Evolutionary conservation across 345 rosid genomes (phyloP), one percentile per base, ranked within the genome.

Genomic region (Kernera saxatilis): DNA sequence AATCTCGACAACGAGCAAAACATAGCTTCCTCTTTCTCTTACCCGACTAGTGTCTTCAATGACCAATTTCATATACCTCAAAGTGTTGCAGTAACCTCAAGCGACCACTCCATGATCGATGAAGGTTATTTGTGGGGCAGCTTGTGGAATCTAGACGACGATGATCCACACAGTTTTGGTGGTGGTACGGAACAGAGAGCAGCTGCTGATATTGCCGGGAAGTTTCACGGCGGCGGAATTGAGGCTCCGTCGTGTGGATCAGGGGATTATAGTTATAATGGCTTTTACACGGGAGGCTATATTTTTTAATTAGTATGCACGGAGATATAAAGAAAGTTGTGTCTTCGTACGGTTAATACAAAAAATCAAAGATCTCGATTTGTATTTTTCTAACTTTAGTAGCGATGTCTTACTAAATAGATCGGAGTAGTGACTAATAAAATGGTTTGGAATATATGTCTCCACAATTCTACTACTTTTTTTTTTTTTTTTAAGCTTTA

Each of bases 91-190:
- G 65, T 73, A 27, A 80, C 78, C 60, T 70, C 69, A 30, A 60
- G 70, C 1, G 80, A 72, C 58, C 62, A 64, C 32, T 59, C 63
- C 19, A 27, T 75, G 73, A 62, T 62, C 6, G 55, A 67, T 59
- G 87, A 89, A 69, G 78, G 75, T 46, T n/a, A 63, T 49, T 59
- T 85, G 23, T 85, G 84, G 87, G 82, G 78, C 4, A 82, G 80
- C 44, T 68, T 84, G 35, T 81, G 88, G 90, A 81, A 82, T 63
- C 67, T 77, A n/a, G 85, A 85, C 40, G 83, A 80, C 29, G 53
- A 19, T 8, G 39, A 36, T 9, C 59, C 40, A 36, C 70, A 66
- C 9, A 14, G 74, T 73, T 48, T 19, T n/a, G 45, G 29, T 51
- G 59, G 78, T 63, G 41, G 53, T 17, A 23, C 30, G 44, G 67